phyloP scores from a whole-genome alignment of 2,329 filamentous ascomycete genomes.

The Bipolaris gigantea region DNA sequence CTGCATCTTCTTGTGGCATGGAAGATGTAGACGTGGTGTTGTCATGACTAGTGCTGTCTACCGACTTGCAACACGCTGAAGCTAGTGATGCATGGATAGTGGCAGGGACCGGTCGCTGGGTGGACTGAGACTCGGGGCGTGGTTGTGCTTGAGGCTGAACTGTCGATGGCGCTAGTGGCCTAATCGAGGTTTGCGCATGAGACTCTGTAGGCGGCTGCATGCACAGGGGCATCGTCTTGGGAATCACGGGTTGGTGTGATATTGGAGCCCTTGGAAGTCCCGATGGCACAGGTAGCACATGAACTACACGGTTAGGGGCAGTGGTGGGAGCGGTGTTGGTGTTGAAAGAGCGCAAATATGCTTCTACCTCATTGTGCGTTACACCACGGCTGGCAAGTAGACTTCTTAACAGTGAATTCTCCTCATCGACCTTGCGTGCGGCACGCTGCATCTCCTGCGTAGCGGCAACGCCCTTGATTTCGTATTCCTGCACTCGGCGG shows the following conservation, averaged over 20 bases:
- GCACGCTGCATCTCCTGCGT: slow-evolving; percentile 69
- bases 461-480: slow-evolving; percentile 65
- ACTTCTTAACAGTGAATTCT: slow-evolving; percentile 64
- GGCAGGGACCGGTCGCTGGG: background rate
- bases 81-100: too few species aligned
- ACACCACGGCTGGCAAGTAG: slow-evolving; percentile 52
- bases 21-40: background rate
- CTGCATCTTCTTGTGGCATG: slow-evolving; percentile 6
- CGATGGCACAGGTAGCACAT: background rate
- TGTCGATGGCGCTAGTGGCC: background rate
- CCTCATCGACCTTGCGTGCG: slow-evolving; percentile 66
- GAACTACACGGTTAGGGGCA: background rate
- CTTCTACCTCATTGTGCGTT: slow-evolving; percentile 22
- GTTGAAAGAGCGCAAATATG: slow-evolving; percentile 21
- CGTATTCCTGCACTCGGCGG: slow-evolving; percentile 61
- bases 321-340: background rate
- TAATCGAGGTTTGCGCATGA: background rate
- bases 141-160: background rate
- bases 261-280: background rate
- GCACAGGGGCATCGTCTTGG: background rate
- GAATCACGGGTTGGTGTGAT: background rate
- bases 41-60: background rate
- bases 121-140: background rate
- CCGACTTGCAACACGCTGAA: background rate
- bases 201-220: background rate